Evolutionary conservation across 306 rosid species (phyloP).

Genomic region (Cicer cuneatum): DNA sequence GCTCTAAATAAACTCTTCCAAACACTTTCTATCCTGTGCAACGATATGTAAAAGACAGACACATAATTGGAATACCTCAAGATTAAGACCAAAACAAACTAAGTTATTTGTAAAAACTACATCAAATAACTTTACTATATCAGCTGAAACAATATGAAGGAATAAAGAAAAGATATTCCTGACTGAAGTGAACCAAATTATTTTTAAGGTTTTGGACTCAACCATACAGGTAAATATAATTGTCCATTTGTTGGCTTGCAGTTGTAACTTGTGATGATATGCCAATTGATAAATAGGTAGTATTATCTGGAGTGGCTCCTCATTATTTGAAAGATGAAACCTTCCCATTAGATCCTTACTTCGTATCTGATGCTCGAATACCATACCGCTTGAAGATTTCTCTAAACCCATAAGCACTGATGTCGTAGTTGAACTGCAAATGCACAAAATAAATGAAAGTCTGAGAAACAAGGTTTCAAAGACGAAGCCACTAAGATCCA

Average conservation of each 20-base stretch:
- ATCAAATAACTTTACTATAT: not conserved
- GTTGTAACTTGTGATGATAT: slow-evolving; percentile 2
- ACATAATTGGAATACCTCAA: not conserved
- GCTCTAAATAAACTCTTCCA: not conserved
- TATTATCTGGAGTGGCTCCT: slow-evolving; percentile 9
- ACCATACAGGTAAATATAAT: not conserved
- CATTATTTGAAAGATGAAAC: slow-evolving; percentile 17
- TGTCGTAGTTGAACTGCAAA: slow-evolving; percentile 75
- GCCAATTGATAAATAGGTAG: slow-evolving; percentile 13
- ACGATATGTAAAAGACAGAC: not conserved
- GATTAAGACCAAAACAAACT: not conserved
- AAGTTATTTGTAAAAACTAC: not conserved
- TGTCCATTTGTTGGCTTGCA: slow-evolving; percentile 10
- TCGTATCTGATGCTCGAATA: slow-evolving; percentile 53
- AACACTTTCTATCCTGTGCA: not conserved
- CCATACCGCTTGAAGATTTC: slow-evolving; percentile 88
- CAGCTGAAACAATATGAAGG: not conserved
- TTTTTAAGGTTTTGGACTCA: slow-evolving; percentile 22
- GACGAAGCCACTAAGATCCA: not conserved
- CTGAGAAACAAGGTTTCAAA: not conserved
- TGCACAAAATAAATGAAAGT: slow-evolving; percentile 38
- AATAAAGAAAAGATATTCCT: not conserved
- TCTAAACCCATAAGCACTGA: slow-evolving; percentile 87
- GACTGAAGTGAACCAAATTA: slow-evolving; percentile 1
- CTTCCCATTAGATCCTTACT: slow-evolving; percentile 42